Base-by-base conservation (phyloP, 345 rosid genomes). In the Turnera subulata region DNA sequence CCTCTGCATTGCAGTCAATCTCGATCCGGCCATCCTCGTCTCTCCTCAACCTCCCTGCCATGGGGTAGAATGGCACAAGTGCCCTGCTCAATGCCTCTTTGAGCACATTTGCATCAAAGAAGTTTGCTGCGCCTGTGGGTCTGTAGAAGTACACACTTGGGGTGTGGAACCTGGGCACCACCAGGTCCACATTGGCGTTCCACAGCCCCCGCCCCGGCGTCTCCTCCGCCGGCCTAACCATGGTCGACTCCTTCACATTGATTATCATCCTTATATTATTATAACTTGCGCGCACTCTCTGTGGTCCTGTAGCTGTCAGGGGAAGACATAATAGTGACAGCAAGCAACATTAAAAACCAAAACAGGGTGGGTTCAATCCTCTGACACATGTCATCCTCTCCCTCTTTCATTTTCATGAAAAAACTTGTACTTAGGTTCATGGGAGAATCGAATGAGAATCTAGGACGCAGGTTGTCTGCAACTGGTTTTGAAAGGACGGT, bases 121-220 rank as follows among this genome's bases (percentile, higher is more conserved):
- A 92, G 63, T 83, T 74, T 32, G 78, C 17, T 8, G 81, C 71
- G 2, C 83, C 83, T 0, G 78, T 76, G 16, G 95, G 87, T 58
- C 95, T 56, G 72, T 89, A 92, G 76, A 92, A 89, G 80, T 92
- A 92, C 17, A 92, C 98, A 63, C 96, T 92, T 0, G 94, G 94
- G 23, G 96, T 88, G 68, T 91, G 97, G 73, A 91, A 84, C 46
- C 94, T 77, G 16, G 94, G 98, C 20, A 86, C 90, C 15, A 91
- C 92, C 20, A 91, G 70, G 76, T 91, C 98, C 10, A 91, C 89
- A 71, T 88, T 92, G 16, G 96, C 61, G 73, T 89, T 92, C 98
- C 98, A 92, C 18, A 92, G 75, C 47, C 59, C 72, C 19, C 59
- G 44, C 38, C 12, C 46, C 1, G 95, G 95, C 4, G 89, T 86